Percentiles rank a stretch among this genome's conserved stretches.
Conservation (phyloP, 2,329 filamentous ascomycete genomes). For the Sarocladium brachiariae region DNA sequence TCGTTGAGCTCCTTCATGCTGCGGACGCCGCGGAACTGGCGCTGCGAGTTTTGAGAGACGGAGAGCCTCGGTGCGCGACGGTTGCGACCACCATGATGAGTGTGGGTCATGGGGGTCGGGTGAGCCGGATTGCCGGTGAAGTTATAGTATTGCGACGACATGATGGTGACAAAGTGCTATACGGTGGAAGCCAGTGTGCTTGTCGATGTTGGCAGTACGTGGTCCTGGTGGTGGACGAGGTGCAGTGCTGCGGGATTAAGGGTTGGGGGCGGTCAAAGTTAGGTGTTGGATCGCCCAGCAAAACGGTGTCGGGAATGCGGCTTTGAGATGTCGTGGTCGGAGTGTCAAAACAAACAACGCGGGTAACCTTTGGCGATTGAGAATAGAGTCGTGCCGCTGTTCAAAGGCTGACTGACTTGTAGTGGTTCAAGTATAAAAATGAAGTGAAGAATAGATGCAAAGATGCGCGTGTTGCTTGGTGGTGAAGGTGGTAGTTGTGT, state of each 20-base stretch:
- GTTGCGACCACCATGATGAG: conserved; percentile 77
- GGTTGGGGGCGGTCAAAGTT: neutral
- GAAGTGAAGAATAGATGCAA: conserved; percentile 8
- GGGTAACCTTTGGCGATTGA: neutral
- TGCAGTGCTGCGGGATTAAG: conserved; percentile 21
- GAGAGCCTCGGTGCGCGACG: conserved; percentile 76
- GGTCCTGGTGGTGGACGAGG: conserved; percentile 7
- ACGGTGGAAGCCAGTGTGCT: conserved; percentile 6
- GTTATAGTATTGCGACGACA: conserved; percentile 54
- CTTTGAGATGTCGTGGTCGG: conserved; percentile 2
- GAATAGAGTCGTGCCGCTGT: too few species aligned
- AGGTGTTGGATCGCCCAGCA: conserved; percentile 11
- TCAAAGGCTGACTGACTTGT: too few species aligned
- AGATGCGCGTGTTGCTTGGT: neutral
- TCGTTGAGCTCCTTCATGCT: conserved; percentile 83
- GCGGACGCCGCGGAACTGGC: conserved; percentile 78
- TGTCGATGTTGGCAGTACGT: neutral
- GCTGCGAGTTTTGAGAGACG: conserved; percentile 74
- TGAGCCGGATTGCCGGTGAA: conserved; percentile 54
- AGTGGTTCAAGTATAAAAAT: neutral
- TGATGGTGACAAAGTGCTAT: neutral
- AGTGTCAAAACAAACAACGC: conserved; percentile 1
- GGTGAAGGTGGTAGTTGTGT: neutral
- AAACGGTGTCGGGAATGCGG: conserved; percentile 2
- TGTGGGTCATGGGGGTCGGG: conserved; percentile 55